Conservation (phyloP, 2,329 filamentous ascomycete species). For the Myriosclerotinia curreyana region DNA sequence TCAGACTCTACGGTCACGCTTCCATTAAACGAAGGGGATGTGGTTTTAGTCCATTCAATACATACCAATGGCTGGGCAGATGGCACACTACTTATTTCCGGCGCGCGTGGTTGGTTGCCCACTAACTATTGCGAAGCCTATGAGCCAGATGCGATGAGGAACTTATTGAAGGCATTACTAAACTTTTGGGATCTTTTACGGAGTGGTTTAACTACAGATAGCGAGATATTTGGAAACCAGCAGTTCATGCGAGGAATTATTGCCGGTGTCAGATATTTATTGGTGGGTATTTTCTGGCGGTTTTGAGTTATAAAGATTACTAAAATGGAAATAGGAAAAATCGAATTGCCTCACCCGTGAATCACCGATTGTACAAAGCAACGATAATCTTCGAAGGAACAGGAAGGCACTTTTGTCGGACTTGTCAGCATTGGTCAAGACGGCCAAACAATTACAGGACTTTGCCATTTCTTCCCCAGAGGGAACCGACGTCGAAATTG, state of each 20-base stretch:
- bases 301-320: not conserved
- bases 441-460: slow-evolving; percentile 80
- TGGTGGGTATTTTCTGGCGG: slow-evolving; percentile 57
- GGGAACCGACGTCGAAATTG: slow-evolving; percentile 50
- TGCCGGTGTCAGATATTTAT: slow-evolving; percentile 82
- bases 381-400: slow-evolving; percentile 72
- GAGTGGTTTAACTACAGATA: slow-evolving; percentile 71
- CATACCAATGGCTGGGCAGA: slow-evolving; percentile 99
- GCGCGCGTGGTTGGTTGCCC: slow-evolving; percentile 88
- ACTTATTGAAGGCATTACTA: slow-evolving; percentile 77
- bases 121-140: slow-evolving; percentile 98
- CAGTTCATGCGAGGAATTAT: slow-evolving; percentile 94
- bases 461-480: slow-evolving; percentile 47
- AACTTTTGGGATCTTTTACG: slow-evolving; percentile 90
- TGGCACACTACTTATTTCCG: slow-evolving; percentile 81
- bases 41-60: slow-evolving; percentile 91
- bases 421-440: slow-evolving; percentile 83
- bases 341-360: slow-evolving; percentile 86
- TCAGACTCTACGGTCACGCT: slow-evolving; percentile 86
- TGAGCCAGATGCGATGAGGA: slow-evolving; percentile 82
- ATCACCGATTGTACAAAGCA: slow-evolving; percentile 67
- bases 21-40: slow-evolving; percentile 83
- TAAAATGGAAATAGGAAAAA: slow-evolving; percentile 61
- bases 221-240: slow-evolving; percentile 80
- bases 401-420: slow-evolving; percentile 88